Base-by-base conservation (phyloP, 805 yeast species). In the Suhomyces prunicola region DNA sequence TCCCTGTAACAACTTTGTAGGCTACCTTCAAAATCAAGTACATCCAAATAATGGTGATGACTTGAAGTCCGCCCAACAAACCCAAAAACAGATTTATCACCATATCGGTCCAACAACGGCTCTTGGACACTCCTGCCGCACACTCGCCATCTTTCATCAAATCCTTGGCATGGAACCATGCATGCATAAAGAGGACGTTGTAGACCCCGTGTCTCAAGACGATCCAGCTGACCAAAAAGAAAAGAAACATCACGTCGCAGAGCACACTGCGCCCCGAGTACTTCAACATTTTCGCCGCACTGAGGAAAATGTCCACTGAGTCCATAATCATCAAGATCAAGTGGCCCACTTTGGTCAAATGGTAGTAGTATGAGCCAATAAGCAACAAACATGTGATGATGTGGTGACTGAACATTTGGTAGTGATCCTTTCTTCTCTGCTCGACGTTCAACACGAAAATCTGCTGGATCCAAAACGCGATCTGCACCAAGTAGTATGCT, bases 381-480 rank as follows among this genome's bases (percentile, higher is more conserved):
- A 87, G 79, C 51, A 91, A 77, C 22, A 74, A 60, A 60, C 85
- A 78, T 0, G 97, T 91, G 52, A 92, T 85, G 52, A 92, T 83
- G 69, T 91, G 97, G 67, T 91, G 97, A 46, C 85, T 72, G 63
- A 90, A 83, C 97, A 91, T 91, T 70, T 91, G 96, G 60, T 71
- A 68, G 66, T 88, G 85, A 66, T 91, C 97, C 65, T 90, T 90
- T 56, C 97, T 81, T 57, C 78, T 81, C 55, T 82, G 85, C 69
- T 91, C 97, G 49, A 90, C 70, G 69, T 90, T 83, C 54, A 92
- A 74, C 29, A 87, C 88, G 59, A 88, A 77, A 23, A 89, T 76
- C 68, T 90, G 96, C 61, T 88, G 90, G 56, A 89, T 63, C 96
- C 96, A 92, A 59, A 81, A 82, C 12, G 87, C 85, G n/a, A 87